These are phyloP conservation scores for Porphyrellus sp. DNA, from an alignment of 1,284 basidiomycete genomes.

Conservation along the genomic window DNA sequence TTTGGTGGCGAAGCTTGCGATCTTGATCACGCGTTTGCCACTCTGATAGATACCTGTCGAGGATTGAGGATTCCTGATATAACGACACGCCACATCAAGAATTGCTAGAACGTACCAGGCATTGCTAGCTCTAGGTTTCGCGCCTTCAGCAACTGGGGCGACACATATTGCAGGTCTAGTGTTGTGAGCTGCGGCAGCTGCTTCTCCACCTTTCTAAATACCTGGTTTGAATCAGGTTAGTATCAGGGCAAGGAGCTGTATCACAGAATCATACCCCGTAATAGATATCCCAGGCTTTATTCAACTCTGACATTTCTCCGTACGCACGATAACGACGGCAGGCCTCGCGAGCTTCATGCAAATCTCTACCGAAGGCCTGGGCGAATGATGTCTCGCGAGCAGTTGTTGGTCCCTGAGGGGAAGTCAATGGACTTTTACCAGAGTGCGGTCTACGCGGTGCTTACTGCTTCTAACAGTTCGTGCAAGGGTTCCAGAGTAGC, in stretches of 20 bases:
- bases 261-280: constrained; percentile 59
- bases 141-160: constrained; percentile 87
- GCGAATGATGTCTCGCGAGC: constrained; percentile 94
- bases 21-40: constrained; percentile 83
- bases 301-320: constrained; percentile 87
- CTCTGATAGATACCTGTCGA: constrained; percentile 86
- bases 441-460: constrained; percentile 27
- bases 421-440: neutral
- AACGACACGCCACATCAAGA: neutral
- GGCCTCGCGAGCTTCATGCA: constrained; percentile 92
- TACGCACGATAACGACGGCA: constrained; percentile 85
- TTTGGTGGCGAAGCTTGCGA: constrained; percentile 82
- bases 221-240: constrained; percentile 43
- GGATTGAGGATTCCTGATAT: neutral
- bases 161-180: constrained; percentile 96
- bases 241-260: constrained; percentile 3
- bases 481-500: constrained; percentile 91
- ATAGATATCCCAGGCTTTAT: constrained; percentile 99
- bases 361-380: constrained; percentile 92
- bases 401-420: constrained; percentile 81
- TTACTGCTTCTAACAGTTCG: constrained; percentile 85
- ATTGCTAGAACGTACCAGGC: constrained; percentile 58
- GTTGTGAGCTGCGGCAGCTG: constrained; percentile 88
- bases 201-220: constrained; percentile 97
- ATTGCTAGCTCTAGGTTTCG: constrained; percentile 92